Evolutionary conservation across 495 filamentous ascomycete genomes (phyloP), one percentile per base, ranked within the genome.

Genomic region (Neurospora tetraspora): DNA sequence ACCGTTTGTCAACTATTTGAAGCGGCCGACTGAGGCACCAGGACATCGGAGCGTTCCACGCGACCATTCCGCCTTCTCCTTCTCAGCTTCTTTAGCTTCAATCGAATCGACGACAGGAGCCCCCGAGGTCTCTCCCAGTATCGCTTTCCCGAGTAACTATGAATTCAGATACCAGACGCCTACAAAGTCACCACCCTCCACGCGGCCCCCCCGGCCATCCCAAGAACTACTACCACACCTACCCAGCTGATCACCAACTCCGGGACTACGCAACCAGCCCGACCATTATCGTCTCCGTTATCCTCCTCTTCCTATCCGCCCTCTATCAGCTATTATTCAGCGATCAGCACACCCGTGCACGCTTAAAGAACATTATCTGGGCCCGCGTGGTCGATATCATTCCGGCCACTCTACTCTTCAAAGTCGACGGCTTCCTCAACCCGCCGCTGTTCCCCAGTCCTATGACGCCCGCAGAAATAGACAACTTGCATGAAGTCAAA

Each of bases 381-480:
- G 88, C 92, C 78, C 73, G 83, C 34, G 38, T 92, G 8, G 87
- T 94, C 68, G 85, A 85, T 73, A 37, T 89, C 38, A 90, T 85
- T 27, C 92, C 92, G 1, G 85, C 86, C 6, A 82, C 81, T 40
- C 74, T 93, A 3, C 82, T 93, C 61, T 86, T 86, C 78, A 85
- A 85, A 45, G 75, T 93, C 43, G 89, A 93, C 74, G 75, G 74
- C 69, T 81, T 80, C 79, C 73, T 84, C 38, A 77, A 82, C 71
- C 82, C 81, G 4, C 77, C 81, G 5, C 75, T 76, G 6, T 78
- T 80, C 47, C 80, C 82, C 40, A 68, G 47, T 1, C 74, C 77
- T 8, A 77, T 76, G 74, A 65, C 53, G 53, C 23, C 71, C 72
- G 68, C 74, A 71, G 68, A 71, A 73, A 4, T 78, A 70, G 53